These are phyloP conservation scores for Iris macrosiphon DNA, from an alignment of 106 monocot genomes.

Conservation along the genomic window DNA sequence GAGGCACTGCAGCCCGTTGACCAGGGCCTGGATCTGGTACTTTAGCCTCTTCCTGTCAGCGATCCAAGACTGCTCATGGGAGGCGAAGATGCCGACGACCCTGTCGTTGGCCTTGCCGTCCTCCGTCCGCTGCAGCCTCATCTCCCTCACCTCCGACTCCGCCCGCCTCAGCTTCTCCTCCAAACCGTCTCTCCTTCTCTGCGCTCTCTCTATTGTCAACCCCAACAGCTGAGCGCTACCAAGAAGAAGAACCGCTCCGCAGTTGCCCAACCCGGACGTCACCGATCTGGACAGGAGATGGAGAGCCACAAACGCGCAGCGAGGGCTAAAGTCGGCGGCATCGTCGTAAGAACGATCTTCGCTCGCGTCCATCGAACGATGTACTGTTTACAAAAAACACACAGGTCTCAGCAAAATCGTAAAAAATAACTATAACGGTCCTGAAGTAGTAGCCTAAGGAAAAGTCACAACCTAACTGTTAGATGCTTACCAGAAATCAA, in stretches of 20 bases:
- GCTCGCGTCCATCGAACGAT: too few relatives aligned
- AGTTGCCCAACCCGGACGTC: background rate
- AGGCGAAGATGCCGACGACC: slow-evolving; percentile 70
- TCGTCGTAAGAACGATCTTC: too few relatives aligned
- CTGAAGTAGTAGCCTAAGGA: too few relatives aligned
- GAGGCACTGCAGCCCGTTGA: slow-evolving; percentile 24
- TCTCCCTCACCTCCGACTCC: too few relatives aligned
- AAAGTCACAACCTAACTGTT: too few relatives aligned
- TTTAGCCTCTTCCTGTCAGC: slow-evolving; percentile 53
- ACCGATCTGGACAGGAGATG: slow-evolving; percentile 10
- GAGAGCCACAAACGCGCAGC: slow-evolving; percentile 21
- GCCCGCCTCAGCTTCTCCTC: slow-evolving; percentile 35
- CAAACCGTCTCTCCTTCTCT: slow-evolving; percentile 8
- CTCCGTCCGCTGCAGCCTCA: slow-evolving; percentile 45
- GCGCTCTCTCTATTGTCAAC: slow-evolving; percentile 26
- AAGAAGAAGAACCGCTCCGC: too few relatives aligned
- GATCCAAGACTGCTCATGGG: slow-evolving; percentile 78
- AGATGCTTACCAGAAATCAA: too few relatives aligned
- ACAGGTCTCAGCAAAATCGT: too few relatives aligned
- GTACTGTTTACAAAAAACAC: too few relatives aligned
- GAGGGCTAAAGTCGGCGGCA: slow-evolving; percentile 16
- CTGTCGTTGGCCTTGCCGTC: slow-evolving; percentile 95
- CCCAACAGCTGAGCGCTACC: slow-evolving; percentile 41
- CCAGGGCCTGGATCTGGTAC: slow-evolving; percentile 52
- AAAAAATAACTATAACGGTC: too few relatives aligned